Percentiles rank a stretch among this genome's conserved stretches.
Conservation (phyloP, 2,329 filamentous ascomycete species). For the Cryphonectria parasitica region DNA sequence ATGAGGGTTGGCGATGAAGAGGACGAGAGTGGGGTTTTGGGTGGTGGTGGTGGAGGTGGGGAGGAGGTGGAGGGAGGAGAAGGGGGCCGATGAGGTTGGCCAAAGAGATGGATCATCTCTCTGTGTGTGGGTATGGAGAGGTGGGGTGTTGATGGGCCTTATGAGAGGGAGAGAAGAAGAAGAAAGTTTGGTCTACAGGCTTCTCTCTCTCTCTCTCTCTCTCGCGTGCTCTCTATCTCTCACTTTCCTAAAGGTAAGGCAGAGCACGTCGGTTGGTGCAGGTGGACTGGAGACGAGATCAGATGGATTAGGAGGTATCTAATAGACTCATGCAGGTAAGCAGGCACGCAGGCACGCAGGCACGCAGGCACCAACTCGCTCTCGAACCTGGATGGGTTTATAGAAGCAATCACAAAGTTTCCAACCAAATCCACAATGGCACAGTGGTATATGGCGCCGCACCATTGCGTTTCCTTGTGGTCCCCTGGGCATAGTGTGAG, state of each 20-base stretch:
- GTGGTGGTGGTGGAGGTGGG: neutral
- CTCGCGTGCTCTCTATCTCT: too few relatives aligned
- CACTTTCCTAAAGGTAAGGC: too few relatives aligned
- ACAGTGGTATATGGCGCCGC: slow-evolving; percentile 7
- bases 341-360: neutral
- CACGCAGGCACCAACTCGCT: too few relatives aligned
- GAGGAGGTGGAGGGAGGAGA: neutral
- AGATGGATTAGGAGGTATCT: neutral
- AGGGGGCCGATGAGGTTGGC: neutral
- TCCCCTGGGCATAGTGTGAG: slow-evolving; percentile 9
- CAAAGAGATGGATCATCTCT: neutral
- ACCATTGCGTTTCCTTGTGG: slow-evolving; percentile 16
- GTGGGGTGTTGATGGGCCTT: neutral
- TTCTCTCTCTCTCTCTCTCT: too few relatives aligned
- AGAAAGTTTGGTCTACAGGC: too few relatives aligned
- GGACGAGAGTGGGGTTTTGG: neutral
- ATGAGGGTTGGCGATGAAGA: slow-evolving; percentile 14
- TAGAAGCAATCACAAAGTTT: neutral
- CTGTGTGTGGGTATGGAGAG: neutral
- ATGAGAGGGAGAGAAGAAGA: neutral
- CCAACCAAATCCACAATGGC: neutral
- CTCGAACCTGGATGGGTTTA: neutral
- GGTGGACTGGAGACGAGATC: neutral
- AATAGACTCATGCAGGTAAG: too few relatives aligned
- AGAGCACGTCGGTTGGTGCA: neutral